phyloP scores from a whole-genome alignment of 1,139 yeast species.

The Wickerhamomyces sp. region DNA sequence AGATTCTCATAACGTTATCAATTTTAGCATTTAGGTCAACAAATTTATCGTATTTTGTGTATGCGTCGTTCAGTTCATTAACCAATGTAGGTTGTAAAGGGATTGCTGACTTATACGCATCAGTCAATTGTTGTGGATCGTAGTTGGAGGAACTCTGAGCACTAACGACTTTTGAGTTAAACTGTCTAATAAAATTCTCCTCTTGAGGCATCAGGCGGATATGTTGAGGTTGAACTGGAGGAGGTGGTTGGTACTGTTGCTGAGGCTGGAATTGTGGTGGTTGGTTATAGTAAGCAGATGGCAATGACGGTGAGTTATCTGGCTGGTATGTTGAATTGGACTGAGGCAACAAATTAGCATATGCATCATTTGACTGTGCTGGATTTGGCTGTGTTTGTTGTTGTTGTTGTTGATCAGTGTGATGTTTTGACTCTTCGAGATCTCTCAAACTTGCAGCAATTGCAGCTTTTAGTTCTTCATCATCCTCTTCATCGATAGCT shows the following conservation, averaged over 20 bases:
- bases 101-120: conserved; percentile 57
- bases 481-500: conserved; percentile 57
- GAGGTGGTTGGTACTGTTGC: conserved; percentile 14
- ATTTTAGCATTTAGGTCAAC: conserved; percentile 81
- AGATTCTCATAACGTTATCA: conserved; percentile 70
- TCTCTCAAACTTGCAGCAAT: conserved; percentile 90
- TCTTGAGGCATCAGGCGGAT: conserved; percentile 47
- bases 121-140: conserved; percentile 34
- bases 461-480: conserved; percentile 89
- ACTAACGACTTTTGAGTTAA: conserved; percentile 60
- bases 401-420: conserved; percentile 16
- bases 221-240: neutral
- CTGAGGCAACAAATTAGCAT: conserved; percentile 21
- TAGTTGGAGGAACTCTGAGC: conserved; percentile 48
- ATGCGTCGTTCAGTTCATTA: conserved; percentile 56
- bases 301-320: conserved; percentile 11
- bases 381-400: conserved; percentile 5
- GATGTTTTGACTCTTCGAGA: conserved; percentile 41
- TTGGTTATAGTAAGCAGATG: conserved; percentile 8
- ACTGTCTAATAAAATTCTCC: conserved; percentile 64
- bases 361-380: conserved; percentile 12
- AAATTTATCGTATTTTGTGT: conserved; percentile 63
- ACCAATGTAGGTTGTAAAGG: conserved; percentile 74
- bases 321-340: conserved; percentile 8
- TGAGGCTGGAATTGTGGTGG: conserved; percentile 23